Conservation (phyloP, 805 yeast genomes). For the Saccharomycopsis sp. region DNA sequence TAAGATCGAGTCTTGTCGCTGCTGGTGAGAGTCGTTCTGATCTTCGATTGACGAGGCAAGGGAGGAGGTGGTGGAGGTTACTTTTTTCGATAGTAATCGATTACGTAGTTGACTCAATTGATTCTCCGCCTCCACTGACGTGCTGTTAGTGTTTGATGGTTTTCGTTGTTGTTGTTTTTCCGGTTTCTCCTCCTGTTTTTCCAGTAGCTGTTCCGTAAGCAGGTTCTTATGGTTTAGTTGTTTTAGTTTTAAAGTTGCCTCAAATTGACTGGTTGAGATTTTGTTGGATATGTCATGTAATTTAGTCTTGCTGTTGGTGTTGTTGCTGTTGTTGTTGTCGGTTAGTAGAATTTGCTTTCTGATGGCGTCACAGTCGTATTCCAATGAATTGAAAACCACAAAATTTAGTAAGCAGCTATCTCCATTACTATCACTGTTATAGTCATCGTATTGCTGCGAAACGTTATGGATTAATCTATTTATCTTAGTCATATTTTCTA, state of each 20-base stretch:
- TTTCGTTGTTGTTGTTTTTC: background rate
- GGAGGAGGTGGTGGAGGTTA: no score
- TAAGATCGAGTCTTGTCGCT: conserved; percentile 15
- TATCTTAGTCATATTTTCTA: no score
- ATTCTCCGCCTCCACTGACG: conserved; percentile 2
- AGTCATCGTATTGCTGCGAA: no score
- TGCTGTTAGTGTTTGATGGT: background rate
- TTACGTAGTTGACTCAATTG: conserved; percentile 8
- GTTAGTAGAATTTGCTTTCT: conserved; percentile 1
- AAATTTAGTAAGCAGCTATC: conserved; percentile 5
- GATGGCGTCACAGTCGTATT: conserved; percentile 13
- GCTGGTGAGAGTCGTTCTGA: conserved; percentile 17
- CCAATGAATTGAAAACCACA: conserved; percentile 6
- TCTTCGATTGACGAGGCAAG: conserved; percentile 7
- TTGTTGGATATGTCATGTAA: background rate
- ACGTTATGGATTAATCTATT: no score
- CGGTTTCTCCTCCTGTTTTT: conserved; percentile 1
- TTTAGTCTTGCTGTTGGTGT: background rate
- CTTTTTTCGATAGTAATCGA: conserved; percentile 13
- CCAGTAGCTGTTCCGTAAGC: background rate
- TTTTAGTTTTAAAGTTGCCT: conserved; percentile 1
- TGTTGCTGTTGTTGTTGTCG: background rate
- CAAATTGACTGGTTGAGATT: conserved; percentile 1
- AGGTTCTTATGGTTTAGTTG: conserved; percentile 1
- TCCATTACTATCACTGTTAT: no score